Evolutionary conservation across 177 flowering plant genomes (phyloP).

Genomic region (Telopea speciosissima): DNA sequence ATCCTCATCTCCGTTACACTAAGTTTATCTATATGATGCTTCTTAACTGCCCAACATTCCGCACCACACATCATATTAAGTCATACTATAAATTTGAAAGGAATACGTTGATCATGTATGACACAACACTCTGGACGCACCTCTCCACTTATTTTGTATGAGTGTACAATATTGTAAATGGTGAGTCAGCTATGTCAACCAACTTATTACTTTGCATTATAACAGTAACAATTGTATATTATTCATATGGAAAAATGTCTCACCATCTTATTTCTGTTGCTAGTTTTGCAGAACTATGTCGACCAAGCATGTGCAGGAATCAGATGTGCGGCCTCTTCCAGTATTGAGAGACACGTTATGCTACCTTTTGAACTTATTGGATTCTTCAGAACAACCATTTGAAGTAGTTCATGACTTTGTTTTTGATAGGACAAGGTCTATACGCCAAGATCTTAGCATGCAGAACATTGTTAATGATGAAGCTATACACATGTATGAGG

Average conservation of each 20-base stretch:
- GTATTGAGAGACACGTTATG: conserved; percentile 65
- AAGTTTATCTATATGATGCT: too few relatives aligned
- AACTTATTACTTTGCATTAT: too few relatives aligned
- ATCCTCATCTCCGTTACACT: too few relatives aligned
- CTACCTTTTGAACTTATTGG: conserved; percentile 49
- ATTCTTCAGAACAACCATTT: conserved; percentile 54
- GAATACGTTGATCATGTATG: too few relatives aligned
- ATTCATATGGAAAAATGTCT: not conserved
- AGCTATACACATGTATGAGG: conserved; percentile 64
- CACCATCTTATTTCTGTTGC: conserved; percentile 16
- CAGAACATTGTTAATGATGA: conserved; percentile 53
- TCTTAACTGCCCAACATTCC: too few relatives aligned
- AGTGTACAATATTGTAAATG: too few relatives aligned
- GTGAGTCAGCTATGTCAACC: too few relatives aligned
- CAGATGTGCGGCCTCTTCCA: conserved; percentile 76
- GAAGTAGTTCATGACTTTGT: conserved; percentile 81
- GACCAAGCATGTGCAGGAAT: conserved; percentile 33
- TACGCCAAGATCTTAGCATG: conserved; percentile 89
- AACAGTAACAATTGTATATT: too few relatives aligned
- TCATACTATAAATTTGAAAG: too few relatives aligned
- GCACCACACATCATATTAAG: too few relatives aligned
- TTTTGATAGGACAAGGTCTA: conserved; percentile 86
- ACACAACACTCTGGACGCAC: too few relatives aligned
- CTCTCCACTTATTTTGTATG: too few relatives aligned
- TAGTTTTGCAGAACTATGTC: conserved; percentile 84